A percentile compares a stretch with the other conserved stretches of the same genome.
These are phyloP conservation scores for Leccinellum rugosiceps DNA, from an alignment of 768 basidiomycete genomes.

Conservation along the genomic window DNA sequence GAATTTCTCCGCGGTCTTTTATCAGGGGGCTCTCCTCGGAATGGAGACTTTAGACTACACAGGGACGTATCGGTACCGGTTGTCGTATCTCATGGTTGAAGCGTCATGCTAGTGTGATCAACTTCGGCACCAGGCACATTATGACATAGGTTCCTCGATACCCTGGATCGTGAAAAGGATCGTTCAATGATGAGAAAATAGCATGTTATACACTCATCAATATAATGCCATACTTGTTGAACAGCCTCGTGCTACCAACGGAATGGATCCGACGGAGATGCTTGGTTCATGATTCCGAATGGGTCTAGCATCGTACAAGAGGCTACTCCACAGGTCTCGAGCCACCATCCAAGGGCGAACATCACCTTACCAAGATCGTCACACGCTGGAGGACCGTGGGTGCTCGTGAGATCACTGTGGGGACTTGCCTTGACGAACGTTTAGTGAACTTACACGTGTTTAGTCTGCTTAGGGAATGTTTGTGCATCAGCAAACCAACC, in stretches of 20 bases:
- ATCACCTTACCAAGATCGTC: neutral
- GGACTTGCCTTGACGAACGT: neutral
- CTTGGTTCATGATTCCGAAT: neutral
- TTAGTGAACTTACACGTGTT: neutral
- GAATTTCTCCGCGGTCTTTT: neutral
- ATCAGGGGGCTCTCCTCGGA: neutral
- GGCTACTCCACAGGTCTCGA: neutral
- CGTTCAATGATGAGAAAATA: neutral
- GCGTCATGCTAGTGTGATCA: neutral
- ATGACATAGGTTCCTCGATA: neutral
- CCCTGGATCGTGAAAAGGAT: neutral
- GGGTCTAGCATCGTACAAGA: neutral
- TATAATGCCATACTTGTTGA: neutral
- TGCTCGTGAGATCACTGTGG: neutral
- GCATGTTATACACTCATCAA: neutral
- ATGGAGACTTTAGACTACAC: neutral
- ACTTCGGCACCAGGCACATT: neutral
- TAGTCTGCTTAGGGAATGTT: neutral
- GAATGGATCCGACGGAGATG: neutral
- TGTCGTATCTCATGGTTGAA: neutral
- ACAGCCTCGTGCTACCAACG: neutral
- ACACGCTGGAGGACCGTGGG: neutral
- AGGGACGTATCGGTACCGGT: neutral
- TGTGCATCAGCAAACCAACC: too few relatives aligned
- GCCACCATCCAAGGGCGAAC: neutral